Conservation (phyloP, 2,329 filamentous ascomycete species). For the Pseudocercospora fijiensis region DNA sequence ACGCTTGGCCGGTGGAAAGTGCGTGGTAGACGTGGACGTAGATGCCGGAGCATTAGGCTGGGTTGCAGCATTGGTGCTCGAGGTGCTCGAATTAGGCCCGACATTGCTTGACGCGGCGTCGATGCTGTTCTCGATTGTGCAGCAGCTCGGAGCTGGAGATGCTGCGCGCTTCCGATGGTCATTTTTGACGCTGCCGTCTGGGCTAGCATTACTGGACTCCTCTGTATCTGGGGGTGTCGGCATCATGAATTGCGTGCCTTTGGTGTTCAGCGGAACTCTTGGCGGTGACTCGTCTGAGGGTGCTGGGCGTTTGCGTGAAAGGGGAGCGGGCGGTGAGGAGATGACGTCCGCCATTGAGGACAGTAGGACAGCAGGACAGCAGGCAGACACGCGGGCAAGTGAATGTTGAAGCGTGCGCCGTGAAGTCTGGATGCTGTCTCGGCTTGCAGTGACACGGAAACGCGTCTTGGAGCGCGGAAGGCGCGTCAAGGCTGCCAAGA, state of each 20-base stretch:
- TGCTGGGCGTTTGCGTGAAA: slow-evolving; percentile 32
- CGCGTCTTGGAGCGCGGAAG: slow-evolving; percentile 7
- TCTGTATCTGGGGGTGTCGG: slow-evolving; percentile 38
- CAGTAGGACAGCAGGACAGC: background rate
- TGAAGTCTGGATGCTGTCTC: background rate
- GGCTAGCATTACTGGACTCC: slow-evolving; percentile 35
- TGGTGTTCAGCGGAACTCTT: slow-evolving; percentile 36
- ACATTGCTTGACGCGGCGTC: slow-evolving; percentile 25
- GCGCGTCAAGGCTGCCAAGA: slow-evolving; percentile 11
- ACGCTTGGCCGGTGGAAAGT: slow-evolving; percentile 42
- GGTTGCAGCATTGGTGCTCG: slow-evolving; percentile 13
- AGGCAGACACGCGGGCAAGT: background rate
- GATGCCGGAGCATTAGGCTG: slow-evolving; percentile 1
- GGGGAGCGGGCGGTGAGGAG: slow-evolving; percentile 29
- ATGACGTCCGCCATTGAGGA: slow-evolving; percentile 36
- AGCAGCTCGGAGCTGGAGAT: slow-evolving; percentile 36
- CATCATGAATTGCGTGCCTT: slow-evolving; percentile 38
- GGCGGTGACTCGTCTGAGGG: slow-evolving; percentile 28
- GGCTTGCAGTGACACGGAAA: background rate
- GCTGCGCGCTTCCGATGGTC: slow-evolving; percentile 24
- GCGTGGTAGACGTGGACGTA: slow-evolving; percentile 16
- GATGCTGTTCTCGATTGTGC: slow-evolving; percentile 37
- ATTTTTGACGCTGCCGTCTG: slow-evolving; percentile 21
- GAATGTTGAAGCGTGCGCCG: background rate
- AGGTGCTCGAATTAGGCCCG: slow-evolving; percentile 12